These are phyloP conservation scores for Arthromyces matolae DNA, from an alignment of 768 basidiomycete genomes.

Conservation along the genomic window DNA sequence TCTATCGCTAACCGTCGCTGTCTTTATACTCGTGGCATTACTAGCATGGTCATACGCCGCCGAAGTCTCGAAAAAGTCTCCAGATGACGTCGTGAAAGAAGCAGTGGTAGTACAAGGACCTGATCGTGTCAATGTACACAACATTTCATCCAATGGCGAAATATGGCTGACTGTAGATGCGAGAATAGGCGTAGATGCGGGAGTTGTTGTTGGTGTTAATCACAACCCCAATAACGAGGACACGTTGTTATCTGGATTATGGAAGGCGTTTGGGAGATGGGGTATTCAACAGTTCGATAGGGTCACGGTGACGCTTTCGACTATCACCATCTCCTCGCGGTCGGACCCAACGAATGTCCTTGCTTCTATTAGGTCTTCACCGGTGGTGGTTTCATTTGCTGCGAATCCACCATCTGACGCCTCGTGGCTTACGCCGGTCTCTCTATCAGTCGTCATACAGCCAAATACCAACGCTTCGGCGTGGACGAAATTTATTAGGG, in stretches of 20 bases:
- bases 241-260: constrained; percentile 40
- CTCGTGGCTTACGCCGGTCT: constrained; percentile 58
- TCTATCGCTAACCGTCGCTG: constrained; percentile 44
- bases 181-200: constrained; percentile 66
- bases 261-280: constrained; percentile 70
- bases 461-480: constrained; percentile 51
- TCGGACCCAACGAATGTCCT: constrained; percentile 39
- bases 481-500: constrained; percentile 47
- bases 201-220: constrained; percentile 54
- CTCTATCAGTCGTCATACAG: constrained; percentile 45
- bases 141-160: constrained; percentile 52
- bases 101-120: constrained; percentile 59
- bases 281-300: constrained; percentile 53
- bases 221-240: constrained; percentile 38
- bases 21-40: constrained; percentile 41
- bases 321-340: constrained; percentile 46
- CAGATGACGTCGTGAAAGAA: constrained; percentile 54
- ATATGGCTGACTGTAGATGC: constrained; percentile 58
- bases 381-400: constrained; percentile 54
- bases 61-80: constrained; percentile 46
- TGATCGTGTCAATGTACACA: constrained; percentile 57
- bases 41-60: constrained; percentile 68
- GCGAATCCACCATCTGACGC: constrained; percentile 46
- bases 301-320: constrained; percentile 53
- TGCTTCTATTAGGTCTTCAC: constrained; percentile 41